These are phyloP conservation scores for Torulaspora delbrueckii DNA, from an alignment of 805 yeast genomes.

Conservation along the genomic window DNA sequence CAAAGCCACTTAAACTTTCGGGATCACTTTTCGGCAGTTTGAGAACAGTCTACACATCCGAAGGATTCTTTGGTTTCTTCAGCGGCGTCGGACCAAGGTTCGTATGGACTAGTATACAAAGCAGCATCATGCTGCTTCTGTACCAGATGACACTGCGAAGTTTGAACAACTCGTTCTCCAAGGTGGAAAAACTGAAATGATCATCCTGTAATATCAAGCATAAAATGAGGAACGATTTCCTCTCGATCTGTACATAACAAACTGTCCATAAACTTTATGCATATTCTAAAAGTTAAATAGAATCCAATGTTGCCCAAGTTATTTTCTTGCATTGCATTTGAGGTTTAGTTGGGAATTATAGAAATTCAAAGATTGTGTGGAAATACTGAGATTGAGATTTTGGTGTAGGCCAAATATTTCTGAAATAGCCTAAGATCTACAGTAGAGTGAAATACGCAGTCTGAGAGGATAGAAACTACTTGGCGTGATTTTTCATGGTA, in stretches of 20 bases:
- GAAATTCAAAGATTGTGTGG: background rate
- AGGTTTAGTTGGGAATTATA: background rate
- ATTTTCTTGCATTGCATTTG: background rate
- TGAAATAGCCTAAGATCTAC: background rate
- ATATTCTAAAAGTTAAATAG: background rate
- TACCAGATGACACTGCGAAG: conserved; percentile 72
- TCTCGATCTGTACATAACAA: background rate
- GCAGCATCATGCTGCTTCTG: conserved; percentile 85
- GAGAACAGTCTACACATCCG: conserved; percentile 54
- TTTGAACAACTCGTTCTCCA: conserved; percentile 22
- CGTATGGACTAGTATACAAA: conserved; percentile 94
- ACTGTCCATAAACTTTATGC: background rate
- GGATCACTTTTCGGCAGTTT: conserved; percentile 51
- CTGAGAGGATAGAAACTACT: background rate
- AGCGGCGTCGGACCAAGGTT: conserved; percentile 96
- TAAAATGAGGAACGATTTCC: background rate
- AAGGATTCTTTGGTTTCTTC: conserved; percentile 77
- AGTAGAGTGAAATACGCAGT: background rate
- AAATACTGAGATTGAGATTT: too few relatives aligned
- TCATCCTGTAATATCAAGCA: background rate
- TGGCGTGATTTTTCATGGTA: too few relatives aligned
- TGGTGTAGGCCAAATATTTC: background rate
- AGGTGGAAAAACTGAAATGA: conserved; percentile 2
- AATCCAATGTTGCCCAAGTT: background rate
- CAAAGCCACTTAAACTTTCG: conserved; percentile 25